Evolutionary conservation across 257 asterid species (phyloP), one percentile per base, ranked within the genome.

Genomic region (Petunia axillaris): DNA sequence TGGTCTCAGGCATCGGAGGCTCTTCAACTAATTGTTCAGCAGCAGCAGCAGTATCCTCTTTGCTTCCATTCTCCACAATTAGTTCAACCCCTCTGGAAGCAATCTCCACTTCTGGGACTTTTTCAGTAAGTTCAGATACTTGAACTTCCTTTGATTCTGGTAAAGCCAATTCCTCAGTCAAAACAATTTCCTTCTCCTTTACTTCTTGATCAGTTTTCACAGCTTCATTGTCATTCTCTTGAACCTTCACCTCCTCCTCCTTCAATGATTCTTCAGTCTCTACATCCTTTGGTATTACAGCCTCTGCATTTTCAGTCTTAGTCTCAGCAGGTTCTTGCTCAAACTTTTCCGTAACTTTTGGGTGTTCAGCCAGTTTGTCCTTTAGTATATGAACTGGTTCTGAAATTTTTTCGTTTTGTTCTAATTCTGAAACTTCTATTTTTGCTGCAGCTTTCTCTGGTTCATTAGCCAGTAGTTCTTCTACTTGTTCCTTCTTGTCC

Each of bases 31-130:
- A 39, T 60, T 67, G 80, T 15, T 36, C 57, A 41, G 64, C 60
- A 37, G 71, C 46, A 13, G 41, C 46, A 36, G 67, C 71, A 5
- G 37, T 40, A 15, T 81, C 87, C 25, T 80, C 48, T 44, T 43
- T 57, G 16, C 38, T 64, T 44, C 57, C 82, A 76, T 16, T 53
- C 0, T 83, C n/a, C 16, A 80, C 86, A 36, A 81, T 82, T 50
- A 38, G 76, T 58, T 87, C 86, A 64, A 76, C 63, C 57, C 81
- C 90, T 83, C 84, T 86, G 16, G 93, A 80, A 39, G 79, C 76
- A 36, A 83, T 84, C 52, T 83, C 86, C 9, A 66, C 82, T 86
- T 83, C 86, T 37, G 58, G 75, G 39, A 55, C 66, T 74, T 81
- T 79, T 67, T 83, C 86, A 48, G 83, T 62, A 7, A 40, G 82